Percentiles rank a stretch among this genome's conserved stretches.
Evolutionary conservation across 805 yeast species (phyloP).

Genomic region (Candida methanosorbosa): DNA sequence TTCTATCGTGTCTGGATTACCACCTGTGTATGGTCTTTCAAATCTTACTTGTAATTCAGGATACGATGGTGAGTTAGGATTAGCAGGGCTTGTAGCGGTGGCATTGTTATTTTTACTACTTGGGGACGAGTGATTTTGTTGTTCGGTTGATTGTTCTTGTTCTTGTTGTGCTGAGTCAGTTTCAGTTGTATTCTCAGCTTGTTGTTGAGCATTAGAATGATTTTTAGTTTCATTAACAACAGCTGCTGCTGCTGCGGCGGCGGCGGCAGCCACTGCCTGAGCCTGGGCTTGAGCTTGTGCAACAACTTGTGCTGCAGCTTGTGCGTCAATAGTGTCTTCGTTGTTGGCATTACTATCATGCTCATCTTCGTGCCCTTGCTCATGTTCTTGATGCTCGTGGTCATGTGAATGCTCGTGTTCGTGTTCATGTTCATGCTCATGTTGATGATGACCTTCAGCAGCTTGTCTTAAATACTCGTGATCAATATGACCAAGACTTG

Average conservation of each 20-base stretch:
- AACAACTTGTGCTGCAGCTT: slow-evolving; percentile 15
- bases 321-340: slow-evolving; percentile 4
- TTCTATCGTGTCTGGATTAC: slow-evolving; percentile 8
- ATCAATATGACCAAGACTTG: slow-evolving; percentile 30
- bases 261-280: slow-evolving; percentile 15
- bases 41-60: not conserved
- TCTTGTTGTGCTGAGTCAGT: too few species aligned
- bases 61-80: not conserved
- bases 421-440: slow-evolving; percentile 1
- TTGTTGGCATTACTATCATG: not conserved
- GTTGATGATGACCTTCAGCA: slow-evolving; percentile 7
- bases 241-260: slow-evolving; percentile 11
- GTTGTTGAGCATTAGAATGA: not conserved
- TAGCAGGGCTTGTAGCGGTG: not conserved
- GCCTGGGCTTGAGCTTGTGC: slow-evolving; percentile 1
- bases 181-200: not conserved
- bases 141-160: not conserved
- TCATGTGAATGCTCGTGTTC: not conserved
- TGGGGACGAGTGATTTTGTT: not conserved
- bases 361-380: too few species aligned
- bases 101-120: not conserved
- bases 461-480: slow-evolving; percentile 22
- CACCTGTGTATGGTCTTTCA: not conserved
- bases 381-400: not conserved
- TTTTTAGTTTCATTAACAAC: not conserved